A percentile compares a stretch with the other conserved stretches of the same genome.
Conservation (phyloP, 2,329 filamentous ascomycete genomes). For the Pezicula carpinea region DNA sequence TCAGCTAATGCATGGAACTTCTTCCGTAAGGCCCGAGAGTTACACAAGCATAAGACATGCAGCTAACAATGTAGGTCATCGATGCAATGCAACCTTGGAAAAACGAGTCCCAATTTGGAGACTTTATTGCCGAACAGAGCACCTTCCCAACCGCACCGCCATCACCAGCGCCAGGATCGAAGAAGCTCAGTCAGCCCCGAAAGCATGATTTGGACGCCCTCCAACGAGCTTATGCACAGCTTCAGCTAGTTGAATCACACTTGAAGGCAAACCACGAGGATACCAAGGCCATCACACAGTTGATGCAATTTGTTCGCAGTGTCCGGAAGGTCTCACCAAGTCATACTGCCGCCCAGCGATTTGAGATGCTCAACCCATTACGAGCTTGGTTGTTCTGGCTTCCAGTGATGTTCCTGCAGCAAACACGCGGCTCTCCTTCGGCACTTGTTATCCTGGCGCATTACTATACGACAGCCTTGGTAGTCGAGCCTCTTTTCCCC, state of each 20-base stretch:
- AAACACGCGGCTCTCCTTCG: slow-evolving; percentile 68
- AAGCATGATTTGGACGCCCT: slow-evolving; percentile 69
- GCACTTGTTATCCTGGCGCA: slow-evolving; percentile 82
- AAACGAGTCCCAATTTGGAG: slow-evolving; percentile 79
- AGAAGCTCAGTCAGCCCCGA: slow-evolving; percentile 52
- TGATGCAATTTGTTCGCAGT: slow-evolving; percentile 68
- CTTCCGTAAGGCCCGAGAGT: slow-evolving; percentile 58
- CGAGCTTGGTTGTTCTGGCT: slow-evolving; percentile 96
- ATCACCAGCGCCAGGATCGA: slow-evolving; percentile 57
- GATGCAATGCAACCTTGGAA: slow-evolving; percentile 90
- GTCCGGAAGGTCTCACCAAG: slow-evolving; percentile 66
- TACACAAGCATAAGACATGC: slow-evolving; percentile 4
- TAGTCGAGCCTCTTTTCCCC: slow-evolving; percentile 86
- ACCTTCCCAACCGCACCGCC: slow-evolving; percentile 64
- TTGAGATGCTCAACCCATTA: slow-evolving; percentile 82
- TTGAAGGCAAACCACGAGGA: slow-evolving; percentile 67
- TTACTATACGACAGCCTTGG: slow-evolving; percentile 83
- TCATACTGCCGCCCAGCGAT: slow-evolving; percentile 75
- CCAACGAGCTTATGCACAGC: slow-evolving; percentile 60
- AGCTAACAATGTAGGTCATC: slow-evolving; percentile 59
- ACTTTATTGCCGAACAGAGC: slow-evolving; percentile 77
- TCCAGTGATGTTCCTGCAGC: slow-evolving; percentile 77
- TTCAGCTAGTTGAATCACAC: slow-evolving; percentile 63
- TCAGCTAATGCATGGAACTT: slow-evolving; percentile 86
- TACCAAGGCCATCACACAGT: slow-evolving; percentile 61